Conservation (phyloP, 345 rosid species). For the Cochlearia excelsa region DNA sequence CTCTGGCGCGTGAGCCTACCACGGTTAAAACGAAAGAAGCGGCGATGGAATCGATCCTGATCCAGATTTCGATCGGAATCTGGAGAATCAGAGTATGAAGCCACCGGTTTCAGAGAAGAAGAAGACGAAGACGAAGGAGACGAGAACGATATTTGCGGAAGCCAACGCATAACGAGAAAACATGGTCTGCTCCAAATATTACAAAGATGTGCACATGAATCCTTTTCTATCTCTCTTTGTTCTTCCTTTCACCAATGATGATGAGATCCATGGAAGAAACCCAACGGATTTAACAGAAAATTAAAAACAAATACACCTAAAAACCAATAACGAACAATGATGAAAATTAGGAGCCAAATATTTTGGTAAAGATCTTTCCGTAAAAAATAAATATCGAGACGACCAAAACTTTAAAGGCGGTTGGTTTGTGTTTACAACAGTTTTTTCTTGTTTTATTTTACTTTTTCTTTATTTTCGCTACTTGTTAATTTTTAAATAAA, state of each 20-base stretch:
- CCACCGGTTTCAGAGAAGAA: constrained; percentile 30
- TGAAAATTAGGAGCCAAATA: constrained; percentile 21
- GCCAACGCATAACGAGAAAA: constrained; percentile 74
- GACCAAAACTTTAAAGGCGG: no score
- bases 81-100: constrained; percentile 33
- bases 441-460: no score
- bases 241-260: neutral
- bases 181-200: constrained; percentile 31
- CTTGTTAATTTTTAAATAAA: no score
- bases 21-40: constrained; percentile 32
- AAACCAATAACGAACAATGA: neutral
- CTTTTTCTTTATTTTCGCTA: no score
- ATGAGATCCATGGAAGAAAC: constrained; percentile 33
- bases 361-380: neutral
- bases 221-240: neutral
- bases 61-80: constrained; percentile 19
- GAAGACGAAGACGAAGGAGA: constrained; percentile 43
- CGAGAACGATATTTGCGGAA: constrained; percentile 52
- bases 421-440: no score
- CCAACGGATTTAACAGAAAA: constrained; percentile 37
- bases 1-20: constrained; percentile 52
- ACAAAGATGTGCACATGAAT: constrained; percentile 6
- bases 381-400: no score
- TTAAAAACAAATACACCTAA: neutral
- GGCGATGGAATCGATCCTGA: constrained; percentile 27